Percentiles rank a stretch among this genome's conserved stretches.
Conservation (phyloP, 352 stramenopile species). For the Elongisporangium undulatum region DNA sequence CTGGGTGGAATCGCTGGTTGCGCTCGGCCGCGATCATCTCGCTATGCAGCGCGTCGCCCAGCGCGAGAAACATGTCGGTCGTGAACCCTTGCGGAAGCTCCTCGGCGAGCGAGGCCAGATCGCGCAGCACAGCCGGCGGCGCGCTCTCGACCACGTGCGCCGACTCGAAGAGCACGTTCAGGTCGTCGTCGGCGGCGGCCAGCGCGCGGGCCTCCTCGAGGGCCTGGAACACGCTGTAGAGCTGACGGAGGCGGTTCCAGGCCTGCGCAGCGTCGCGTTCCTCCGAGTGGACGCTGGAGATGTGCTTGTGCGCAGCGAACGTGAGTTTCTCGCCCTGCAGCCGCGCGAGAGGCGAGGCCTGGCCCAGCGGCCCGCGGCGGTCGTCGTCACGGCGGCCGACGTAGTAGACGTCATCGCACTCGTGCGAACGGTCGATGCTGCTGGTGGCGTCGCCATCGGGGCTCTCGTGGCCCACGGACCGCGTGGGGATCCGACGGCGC, state of each 20-base stretch:
- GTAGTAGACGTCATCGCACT: slow-evolving; percentile 42
- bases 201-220: slow-evolving; percentile 20
- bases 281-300: slow-evolving; percentile 31
- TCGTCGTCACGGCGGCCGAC: slow-evolving; percentile 18
- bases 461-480: slow-evolving; percentile 55
- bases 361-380: slow-evolving; percentile 18
- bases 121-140: slow-evolving; percentile 22
- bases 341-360: slow-evolving; percentile 16
- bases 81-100: slow-evolving; percentile 66
- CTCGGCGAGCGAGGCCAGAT: slow-evolving; percentile 45
- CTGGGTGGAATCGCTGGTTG: slow-evolving; percentile 32
- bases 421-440: slow-evolving; percentile 15
- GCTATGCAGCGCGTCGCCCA: slow-evolving; percentile 64
- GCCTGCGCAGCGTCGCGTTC: slow-evolving; percentile 44
- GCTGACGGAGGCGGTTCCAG: slow-evolving; percentile 46
- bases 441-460: slow-evolving; percentile 18
- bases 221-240: slow-evolving; percentile 59
- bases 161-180: slow-evolving; percentile 44
- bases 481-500: slow-evolving; percentile 51
- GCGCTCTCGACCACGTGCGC: slow-evolving; percentile 27
- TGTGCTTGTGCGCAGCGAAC: slow-evolving; percentile 12
- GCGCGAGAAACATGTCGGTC: slow-evolving; percentile 54
- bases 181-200: slow-evolving; percentile 22
- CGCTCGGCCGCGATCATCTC: slow-evolving; percentile 55
- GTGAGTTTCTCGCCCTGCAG: slow-evolving; percentile 3